Conservation (phyloP, 148 eudicot species). For the Nyssa sinensis region DNA sequence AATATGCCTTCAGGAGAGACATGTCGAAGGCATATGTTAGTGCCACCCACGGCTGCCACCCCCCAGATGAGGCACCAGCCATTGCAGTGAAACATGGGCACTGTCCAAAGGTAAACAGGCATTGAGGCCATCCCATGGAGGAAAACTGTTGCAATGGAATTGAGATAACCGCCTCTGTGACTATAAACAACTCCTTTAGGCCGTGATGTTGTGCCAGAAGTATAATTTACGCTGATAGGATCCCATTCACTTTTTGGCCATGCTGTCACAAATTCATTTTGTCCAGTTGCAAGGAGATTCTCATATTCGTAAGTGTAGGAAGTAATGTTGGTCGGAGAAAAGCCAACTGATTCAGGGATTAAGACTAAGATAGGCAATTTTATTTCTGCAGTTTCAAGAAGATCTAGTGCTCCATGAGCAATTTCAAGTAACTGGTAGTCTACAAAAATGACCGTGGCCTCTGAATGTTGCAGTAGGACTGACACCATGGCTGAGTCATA, state of each 20-base stretch:
- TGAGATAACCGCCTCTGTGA: slow-evolving; percentile 31
- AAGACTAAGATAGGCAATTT: slow-evolving; percentile 21
- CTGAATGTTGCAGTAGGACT: slow-evolving; percentile 21
- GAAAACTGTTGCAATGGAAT: slow-evolving; percentile 10
- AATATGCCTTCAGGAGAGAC: slow-evolving; percentile 29
- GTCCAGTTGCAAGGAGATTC: slow-evolving; percentile 14
- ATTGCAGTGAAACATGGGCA: slow-evolving; percentile 33
- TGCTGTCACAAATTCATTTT: slow-evolving; percentile 6
- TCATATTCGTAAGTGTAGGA: slow-evolving; percentile 14
- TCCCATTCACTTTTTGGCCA: slow-evolving; percentile 19
- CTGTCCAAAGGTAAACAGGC: slow-evolving; percentile 32
- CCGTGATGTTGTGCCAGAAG: slow-evolving; percentile 28
- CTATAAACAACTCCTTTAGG: slow-evolving; percentile 30
- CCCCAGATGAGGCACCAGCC: slow-evolving; percentile 34
- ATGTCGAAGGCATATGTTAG: slow-evolving; percentile 26
- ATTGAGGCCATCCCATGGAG: slow-evolving; percentile 19
- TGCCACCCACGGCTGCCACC: slow-evolving; percentile 29
- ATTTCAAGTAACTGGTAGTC: slow-evolving; percentile 26
- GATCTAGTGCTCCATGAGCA: slow-evolving; percentile 26
- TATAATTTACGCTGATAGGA: slow-evolving; percentile 28
- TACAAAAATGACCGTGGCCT: slow-evolving; percentile 27
- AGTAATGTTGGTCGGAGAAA: slow-evolving; percentile 1
- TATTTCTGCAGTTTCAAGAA: slow-evolving; percentile 4
- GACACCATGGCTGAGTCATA: slow-evolving; percentile 28
- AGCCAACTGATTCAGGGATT: slow-evolving; percentile 9